Percentiles rank a stretch among this genome's conserved stretches.
Conservation (phyloP, 2,329 filamentous ascomycete genomes). For the Camillea tinctor region DNA sequence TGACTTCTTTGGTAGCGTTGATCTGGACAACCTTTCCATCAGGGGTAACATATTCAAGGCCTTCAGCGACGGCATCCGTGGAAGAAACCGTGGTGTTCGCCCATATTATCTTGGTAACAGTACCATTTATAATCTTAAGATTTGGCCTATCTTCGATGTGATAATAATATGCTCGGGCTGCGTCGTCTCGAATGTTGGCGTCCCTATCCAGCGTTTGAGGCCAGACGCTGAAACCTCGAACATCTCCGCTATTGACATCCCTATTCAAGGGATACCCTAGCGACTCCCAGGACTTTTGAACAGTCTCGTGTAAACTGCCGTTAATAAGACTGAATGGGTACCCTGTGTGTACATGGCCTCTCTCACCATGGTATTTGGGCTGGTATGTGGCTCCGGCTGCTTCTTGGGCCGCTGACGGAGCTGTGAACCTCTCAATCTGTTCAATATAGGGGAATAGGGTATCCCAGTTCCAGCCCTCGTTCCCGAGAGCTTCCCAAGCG, state of each 20-base stretch:
- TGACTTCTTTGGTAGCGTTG: conserved; percentile 44
- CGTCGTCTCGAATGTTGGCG: conserved; percentile 38
- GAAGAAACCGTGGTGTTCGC: conserved; percentile 8
- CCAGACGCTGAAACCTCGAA: conserved; percentile 37
- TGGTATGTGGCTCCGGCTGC: conserved; percentile 37
- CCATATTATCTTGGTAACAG: conserved; percentile 34
- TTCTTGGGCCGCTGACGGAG: conserved; percentile 34
- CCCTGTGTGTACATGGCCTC: conserved; percentile 37
- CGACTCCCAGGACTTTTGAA: conserved; percentile 33
- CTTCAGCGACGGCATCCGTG: conserved; percentile 26
- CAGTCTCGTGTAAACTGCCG: conserved; percentile 28
- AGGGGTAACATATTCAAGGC: conserved; percentile 37
- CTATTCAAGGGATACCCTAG: conserved; percentile 34
- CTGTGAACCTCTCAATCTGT: conserved; percentile 38
- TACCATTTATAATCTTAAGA: conserved; percentile 39
- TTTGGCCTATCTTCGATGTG: conserved; percentile 38
- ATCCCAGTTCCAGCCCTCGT: conserved; percentile 45
- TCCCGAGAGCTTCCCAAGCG: conserved; percentile 43
- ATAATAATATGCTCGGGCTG: conserved; percentile 42
- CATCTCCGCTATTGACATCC: conserved; percentile 40
- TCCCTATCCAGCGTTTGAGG: conserved; percentile 41
- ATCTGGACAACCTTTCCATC: conserved; percentile 36
- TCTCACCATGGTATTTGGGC: conserved; percentile 33
- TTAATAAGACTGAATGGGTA: conserved; percentile 37
- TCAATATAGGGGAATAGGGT: conserved; percentile 46